Base-by-base conservation (phyloP, 371 early-diverging fungal genomes). In the Mycotypha africana region DNA sequence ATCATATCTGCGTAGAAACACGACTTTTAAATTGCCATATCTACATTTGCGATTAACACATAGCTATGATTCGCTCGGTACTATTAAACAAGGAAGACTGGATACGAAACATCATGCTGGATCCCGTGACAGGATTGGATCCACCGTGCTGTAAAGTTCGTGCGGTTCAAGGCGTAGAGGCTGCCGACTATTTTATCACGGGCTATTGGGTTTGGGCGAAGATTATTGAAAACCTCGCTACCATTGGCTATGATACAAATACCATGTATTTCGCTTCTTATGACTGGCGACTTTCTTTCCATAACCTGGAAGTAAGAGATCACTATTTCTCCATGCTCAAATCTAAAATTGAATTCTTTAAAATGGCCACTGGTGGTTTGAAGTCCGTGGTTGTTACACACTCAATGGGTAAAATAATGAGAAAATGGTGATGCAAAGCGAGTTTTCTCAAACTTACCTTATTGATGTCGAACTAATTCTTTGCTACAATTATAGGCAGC, bases 151-250 rank as follows among this genome's bases (percentile, higher is more conserved):
- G 86, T 42, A 90, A 89, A 58, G 67, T 97, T 12, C 70, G 97
- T 22, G 94, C 97, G 3, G 86, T 91, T 1, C 84, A 88, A 53
- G 95, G 79, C 0, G 62, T 96, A 10, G 93, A 94, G 56, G 92
- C 95, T 0, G 93, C 93, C 1, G 95, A 95, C 59, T 96, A 93
- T 53, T 82, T 95, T 43, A 79, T 95, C n/a, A 86, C 91, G 1
- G 94, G 93, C 14, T 88, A 91, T 62, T 95, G 94, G 96, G 88
- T 97, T 15, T 93, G 93, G 95, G 93, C 87, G 39, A 84, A 85
- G 38, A 68, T 82, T 20, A 81, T 89, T 46, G 85, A 89, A 53
- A 94, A 93, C 57, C 50, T 94, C 39, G 91, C 92, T 0, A 84
- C 81, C 0, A 77, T 95, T 36, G 95, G 94, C 20, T 93, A 93